phyloP scores from a whole-genome alignment of 2,329 filamentous ascomycete genomes.

The Xylariaceae sp. region DNA sequence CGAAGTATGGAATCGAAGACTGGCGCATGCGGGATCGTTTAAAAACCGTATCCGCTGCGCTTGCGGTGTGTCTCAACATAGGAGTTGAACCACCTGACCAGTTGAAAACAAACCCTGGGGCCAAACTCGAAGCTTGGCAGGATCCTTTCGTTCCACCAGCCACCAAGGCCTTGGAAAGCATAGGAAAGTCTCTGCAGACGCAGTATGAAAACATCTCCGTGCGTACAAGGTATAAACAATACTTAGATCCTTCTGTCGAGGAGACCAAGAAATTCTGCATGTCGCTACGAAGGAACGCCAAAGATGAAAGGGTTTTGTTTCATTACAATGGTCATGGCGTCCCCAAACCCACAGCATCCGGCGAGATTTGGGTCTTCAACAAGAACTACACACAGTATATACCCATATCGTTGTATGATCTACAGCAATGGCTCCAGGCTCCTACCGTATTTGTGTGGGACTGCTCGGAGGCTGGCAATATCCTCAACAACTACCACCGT shows the following conservation, averaged over 20 bases:
- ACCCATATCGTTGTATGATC: constrained; percentile 88
- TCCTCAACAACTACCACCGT: constrained; percentile 88
- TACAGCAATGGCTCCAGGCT: constrained; percentile 92
- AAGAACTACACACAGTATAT: constrained; percentile 99
- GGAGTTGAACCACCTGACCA: constrained; percentile 97
- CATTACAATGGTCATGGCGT: constrained; percentile 99
- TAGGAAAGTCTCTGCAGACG: constrained; percentile 90
- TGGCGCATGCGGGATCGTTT: constrained; percentile 96
- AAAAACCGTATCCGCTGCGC: constrained; percentile 92
- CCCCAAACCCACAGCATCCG: constrained; percentile 88
- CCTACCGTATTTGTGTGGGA: constrained; percentile 98
- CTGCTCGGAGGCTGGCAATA: constrained; percentile 93
- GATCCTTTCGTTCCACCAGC: constrained; percentile 79
- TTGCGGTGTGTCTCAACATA: constrained; percentile 94
- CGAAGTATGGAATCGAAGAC: constrained; percentile 68
- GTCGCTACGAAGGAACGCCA: constrained; percentile 83
- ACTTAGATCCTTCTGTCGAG: constrained; percentile 92
- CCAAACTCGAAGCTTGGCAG: constrained; percentile 94
- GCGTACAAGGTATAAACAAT: constrained; percentile 95
- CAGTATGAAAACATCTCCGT: constrained; percentile 96
- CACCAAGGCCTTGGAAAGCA: constrained; percentile 85
- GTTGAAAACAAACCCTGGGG: constrained; percentile 88
- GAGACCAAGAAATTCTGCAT: constrained; percentile 96
- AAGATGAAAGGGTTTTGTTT: constrained; percentile 93
- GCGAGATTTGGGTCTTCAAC: constrained; percentile 99